Base-by-base conservation (phyloP, 2,329 filamentous ascomycete genomes). In the Epicoccum nigrum region DNA sequence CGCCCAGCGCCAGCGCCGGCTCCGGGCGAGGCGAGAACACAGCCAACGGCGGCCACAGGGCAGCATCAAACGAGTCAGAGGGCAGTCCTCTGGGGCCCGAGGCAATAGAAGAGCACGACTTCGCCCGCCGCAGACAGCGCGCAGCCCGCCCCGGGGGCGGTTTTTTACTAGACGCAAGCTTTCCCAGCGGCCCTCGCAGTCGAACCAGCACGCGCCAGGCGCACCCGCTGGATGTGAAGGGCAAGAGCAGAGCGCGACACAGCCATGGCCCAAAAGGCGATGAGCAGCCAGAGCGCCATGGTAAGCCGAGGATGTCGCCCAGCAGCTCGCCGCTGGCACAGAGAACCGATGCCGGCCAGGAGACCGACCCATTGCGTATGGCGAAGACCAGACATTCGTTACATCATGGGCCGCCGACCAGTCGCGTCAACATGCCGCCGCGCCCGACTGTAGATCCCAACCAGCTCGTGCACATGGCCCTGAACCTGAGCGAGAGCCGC, bases 381-480 rank as follows among this genome's bases (percentile, higher is more conserved):
- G 45, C 54, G 23, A 69, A 62, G 57, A 51, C 62, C 64, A 41
- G 54, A 52, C 34, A 57, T 16, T 47, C 43, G 30, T 42, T 38
- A 32, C 45, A 30, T 13, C 28, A 30, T 30, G 28, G 28, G 23
- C 5, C 37, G 57, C 16, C 39, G 47, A 7, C 48, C 17, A 55
- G 43, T 17, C 46, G 53, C 32, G 49, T 55, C 35, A 49, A 42
- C 28, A 40, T 54, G 48, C 55, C 46, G n/a, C 55, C 67, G 15
- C 78, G 74, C 5, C 68, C 89, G 16, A 85, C 91, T 63, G 81
- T 88, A 53, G 92, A 97, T 65, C 88, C 92, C 7, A 85, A 88
- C 4, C 90, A 96, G 72, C 95, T 97, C 58, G 91, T 97, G 33
- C 92, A 92, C 65, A 89, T 97, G 83, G 93, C 93, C 1, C 76